Conservation (phyloP, 805 yeast species). For the Yarrowia sp. region DNA sequence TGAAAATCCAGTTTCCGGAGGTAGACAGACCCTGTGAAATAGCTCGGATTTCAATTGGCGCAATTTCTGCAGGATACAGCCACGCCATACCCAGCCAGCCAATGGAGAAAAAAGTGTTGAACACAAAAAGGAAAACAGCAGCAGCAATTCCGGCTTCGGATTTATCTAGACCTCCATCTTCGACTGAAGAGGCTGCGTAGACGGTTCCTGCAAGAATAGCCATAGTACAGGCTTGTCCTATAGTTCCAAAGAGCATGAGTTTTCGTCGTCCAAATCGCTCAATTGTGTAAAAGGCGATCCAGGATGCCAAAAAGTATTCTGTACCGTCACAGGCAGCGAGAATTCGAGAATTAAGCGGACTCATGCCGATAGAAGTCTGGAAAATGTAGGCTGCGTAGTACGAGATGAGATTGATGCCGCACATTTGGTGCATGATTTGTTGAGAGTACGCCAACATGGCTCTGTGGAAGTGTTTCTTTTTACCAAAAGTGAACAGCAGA, state of each 20-base stretch:
- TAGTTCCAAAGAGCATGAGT: slow-evolving; percentile 73
- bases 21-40: slow-evolving; percentile 4
- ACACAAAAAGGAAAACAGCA: neutral
- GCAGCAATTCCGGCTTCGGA: neutral
- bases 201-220: slow-evolving; percentile 28
- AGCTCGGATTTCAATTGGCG: neutral
- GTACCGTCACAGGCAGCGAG: slow-evolving; percentile 36
- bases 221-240: slow-evolving; percentile 48
- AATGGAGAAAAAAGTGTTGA: slow-evolving; percentile 9
- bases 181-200: neutral
- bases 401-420: slow-evolving; percentile 86
- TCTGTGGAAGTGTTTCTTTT: neutral
- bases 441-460: slow-evolving; percentile 36
- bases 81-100: slow-evolving; percentile 5
- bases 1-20: neutral
- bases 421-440: slow-evolving; percentile 70
- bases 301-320: slow-evolving; percentile 59
- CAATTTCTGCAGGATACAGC: slow-evolving; percentile 2
- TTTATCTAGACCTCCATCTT: neutral
- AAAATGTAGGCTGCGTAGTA: slow-evolving; percentile 86
- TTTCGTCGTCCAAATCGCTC: slow-evolving; percentile 56
- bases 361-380: slow-evolving; percentile 54
- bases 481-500: neutral
- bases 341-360: slow-evolving; percentile 27
- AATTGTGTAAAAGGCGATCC: slow-evolving; percentile 43